phyloP scores from a whole-genome alignment of 257 asterid species.

The Avicennia marina region DNA sequence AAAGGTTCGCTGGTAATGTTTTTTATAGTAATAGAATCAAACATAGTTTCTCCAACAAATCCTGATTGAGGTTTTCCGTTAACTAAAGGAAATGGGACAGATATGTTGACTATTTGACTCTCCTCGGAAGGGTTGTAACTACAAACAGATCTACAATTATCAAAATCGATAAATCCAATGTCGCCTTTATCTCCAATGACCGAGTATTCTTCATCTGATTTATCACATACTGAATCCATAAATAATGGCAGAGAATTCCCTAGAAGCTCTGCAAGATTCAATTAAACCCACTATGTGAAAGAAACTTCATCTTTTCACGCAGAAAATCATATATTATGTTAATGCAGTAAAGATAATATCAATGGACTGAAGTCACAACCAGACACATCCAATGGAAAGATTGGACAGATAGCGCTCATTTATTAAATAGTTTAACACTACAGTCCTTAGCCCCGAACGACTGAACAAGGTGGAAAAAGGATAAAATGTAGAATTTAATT shows the following conservation, averaged over 20 bases:
- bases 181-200: constrained; percentile 72
- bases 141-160: constrained; percentile 40
- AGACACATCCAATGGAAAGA: background rate
- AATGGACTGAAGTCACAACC: too few species aligned
- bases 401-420: background rate
- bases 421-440: background rate
- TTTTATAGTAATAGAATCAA: constrained; percentile 48
- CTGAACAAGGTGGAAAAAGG: background rate
- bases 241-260: constrained; percentile 2
- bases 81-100: constrained; percentile 69
- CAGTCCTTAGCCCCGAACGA: background rate
- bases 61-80: constrained; percentile 66
- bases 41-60: constrained; percentile 55
- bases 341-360: background rate
- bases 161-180: constrained; percentile 74
- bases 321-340: background rate
- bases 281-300: constrained; percentile 9
- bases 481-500: background rate
- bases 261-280: constrained; percentile 30
- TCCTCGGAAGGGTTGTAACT: constrained; percentile 66
- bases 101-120: constrained; percentile 50
- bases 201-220: constrained; percentile 82
- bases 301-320: constrained; percentile 10
- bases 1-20: constrained; percentile 47
- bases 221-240: constrained; percentile 42